These are phyloP conservation scores for Miscanthus lutarioriparius DNA, from an alignment of 176 grass and related monocot genomes.

Conservation along the genomic window DNA sequence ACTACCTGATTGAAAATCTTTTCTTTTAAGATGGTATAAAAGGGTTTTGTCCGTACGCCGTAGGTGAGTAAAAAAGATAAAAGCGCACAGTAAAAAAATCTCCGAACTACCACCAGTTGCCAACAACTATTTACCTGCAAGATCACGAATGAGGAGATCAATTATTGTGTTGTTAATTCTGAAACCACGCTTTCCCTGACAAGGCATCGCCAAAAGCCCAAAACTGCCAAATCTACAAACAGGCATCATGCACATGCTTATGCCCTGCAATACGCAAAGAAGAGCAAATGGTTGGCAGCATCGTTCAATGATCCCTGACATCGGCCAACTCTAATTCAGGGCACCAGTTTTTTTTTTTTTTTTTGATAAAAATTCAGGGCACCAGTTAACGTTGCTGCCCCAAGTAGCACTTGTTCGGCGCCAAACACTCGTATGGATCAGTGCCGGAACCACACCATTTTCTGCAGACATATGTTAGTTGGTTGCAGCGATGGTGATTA, in stretches of 20 bases:
- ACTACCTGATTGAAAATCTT: neutral
- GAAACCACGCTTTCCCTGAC: neutral
- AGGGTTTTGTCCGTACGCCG: neutral
- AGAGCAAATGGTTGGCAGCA: constrained; percentile 11
- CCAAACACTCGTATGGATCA: neutral
- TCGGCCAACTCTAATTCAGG: neutral
- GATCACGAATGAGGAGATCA: neutral
- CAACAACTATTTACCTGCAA: neutral
- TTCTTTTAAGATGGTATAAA: neutral
- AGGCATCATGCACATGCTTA: constrained; percentile 9
- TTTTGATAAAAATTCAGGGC: neutral
- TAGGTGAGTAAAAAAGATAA: neutral
- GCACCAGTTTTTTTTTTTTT: too few relatives aligned
- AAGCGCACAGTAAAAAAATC: neutral
- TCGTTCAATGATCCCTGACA: constrained; percentile 20
- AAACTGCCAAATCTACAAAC: neutral
- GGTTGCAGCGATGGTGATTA: neutral
- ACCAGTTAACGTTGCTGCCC: constrained; percentile 25
- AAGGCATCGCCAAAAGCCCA: neutral
- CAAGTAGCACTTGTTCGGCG: constrained; percentile 3
- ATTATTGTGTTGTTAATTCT: neutral
- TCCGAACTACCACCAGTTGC: neutral
- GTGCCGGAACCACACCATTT: neutral
- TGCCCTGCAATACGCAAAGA: constrained; percentile 24
- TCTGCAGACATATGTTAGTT: neutral